Percentiles rank a stretch among this genome's conserved stretches.
These are phyloP conservation scores for Aureobasidium sp. DNA, from an alignment of 2,329 filamentous ascomycete genomes.

Conservation along the genomic window DNA sequence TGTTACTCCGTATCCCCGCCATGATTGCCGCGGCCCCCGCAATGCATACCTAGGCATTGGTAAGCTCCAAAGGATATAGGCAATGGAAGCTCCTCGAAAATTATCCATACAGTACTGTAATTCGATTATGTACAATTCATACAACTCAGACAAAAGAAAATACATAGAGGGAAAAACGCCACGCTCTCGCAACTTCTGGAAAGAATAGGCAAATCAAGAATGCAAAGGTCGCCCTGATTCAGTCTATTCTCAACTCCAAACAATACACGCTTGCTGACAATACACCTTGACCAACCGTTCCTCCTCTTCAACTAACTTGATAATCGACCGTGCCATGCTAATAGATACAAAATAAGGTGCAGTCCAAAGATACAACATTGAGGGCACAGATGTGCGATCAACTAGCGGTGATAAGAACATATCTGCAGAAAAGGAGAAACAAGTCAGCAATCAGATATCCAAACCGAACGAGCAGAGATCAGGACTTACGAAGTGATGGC, in stretches of 20 bases:
- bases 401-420: conserved; percentile 34
- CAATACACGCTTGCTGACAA: neutral
- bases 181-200: neutral
- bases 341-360: neutral
- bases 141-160: neutral
- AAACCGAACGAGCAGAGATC: conserved; percentile 13
- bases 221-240: neutral
- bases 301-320: neutral
- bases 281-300: too few relatives aligned
- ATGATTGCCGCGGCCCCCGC: neutral
- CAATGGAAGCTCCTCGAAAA: neutral
- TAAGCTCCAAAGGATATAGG: neutral
- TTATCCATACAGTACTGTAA: neutral
- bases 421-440: conserved; percentile 18
- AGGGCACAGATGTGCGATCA: conserved; percentile 14
- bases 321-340: neutral
- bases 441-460: neutral
- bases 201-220: neutral
- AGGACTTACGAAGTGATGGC: conserved; percentile 47
- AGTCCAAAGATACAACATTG: neutral
- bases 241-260: neutral
- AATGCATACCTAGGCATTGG: neutral
- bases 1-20: neutral
- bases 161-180: neutral
- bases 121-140: too few relatives aligned